Evolutionary conservation across 2,329 filamentous ascomycete species (phyloP), one percentile per base, ranked within the genome.

Genomic region (Monosporascus ibericus): DNA sequence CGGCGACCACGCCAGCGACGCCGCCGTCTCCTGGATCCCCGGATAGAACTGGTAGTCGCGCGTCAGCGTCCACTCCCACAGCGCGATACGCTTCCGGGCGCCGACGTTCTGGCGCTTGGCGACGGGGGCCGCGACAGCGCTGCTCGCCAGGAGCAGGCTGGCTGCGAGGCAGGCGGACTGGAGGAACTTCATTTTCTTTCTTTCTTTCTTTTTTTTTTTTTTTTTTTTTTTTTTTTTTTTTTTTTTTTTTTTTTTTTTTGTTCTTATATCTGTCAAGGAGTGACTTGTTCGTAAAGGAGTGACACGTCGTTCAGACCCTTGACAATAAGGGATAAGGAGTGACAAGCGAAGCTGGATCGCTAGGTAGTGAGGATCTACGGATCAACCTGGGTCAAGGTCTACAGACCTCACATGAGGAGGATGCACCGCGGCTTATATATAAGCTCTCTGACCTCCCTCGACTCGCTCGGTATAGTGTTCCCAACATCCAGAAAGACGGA

Each of bases 61-160:
- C 5, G 60, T 55, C 34, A 56, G 38, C 8, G 25, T 55, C 39
- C 51, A 55, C 24, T 59, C 57, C 60, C 60, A 62, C 34, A 60
- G 55, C 14, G 58, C 49, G 15, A 58, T 59, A 2, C 54, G 58
- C 50, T 60, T 58, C 44, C 48, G 7, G 11, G 42, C 22, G 11
- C 22, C 42, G 22, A 24, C 3, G 22, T 25, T 27, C 42, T 46
- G 42, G 4, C 42, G 42, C 40, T 20, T 18, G 40, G 39, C 39
- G 39, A 42, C 22, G 39, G 39, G 39, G 39, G 39, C 17, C 2
- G 39, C 39, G 7, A 20, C 18, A 20, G 39, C 24, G 39, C n/a
- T 9, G 42, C 42, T 46, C 42, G 42, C 42, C 42, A 46, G 42
- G 42, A 46, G 42, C 42, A 46, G 42, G 22, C 20, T 25, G 42